Conservation (phyloP, 306 rosid genomes). For the Comarum palustre region DNA sequence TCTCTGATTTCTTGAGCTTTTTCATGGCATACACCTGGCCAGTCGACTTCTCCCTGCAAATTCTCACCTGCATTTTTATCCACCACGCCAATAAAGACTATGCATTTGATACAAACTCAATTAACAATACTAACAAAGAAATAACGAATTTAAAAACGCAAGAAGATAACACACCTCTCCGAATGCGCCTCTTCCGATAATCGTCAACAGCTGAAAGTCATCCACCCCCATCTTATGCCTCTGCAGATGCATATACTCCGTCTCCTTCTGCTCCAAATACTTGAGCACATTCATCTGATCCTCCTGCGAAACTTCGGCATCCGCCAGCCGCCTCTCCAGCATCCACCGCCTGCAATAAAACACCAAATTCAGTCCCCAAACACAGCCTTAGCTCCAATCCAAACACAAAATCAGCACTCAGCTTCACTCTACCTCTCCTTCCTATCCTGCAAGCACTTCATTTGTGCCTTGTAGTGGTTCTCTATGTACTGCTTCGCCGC, state of each 20-base stretch:
- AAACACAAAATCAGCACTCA: neutral
- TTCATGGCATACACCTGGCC: constrained; percentile 90
- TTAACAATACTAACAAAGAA: neutral
- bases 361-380: neutral
- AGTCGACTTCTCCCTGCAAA: constrained; percentile 73
- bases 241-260: constrained; percentile 82
- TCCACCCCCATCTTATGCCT: constrained; percentile 90
- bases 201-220: constrained; percentile 77
- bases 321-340: constrained; percentile 81
- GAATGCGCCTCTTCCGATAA: constrained; percentile 89
- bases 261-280: constrained; percentile 76
- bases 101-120: constrained; percentile 7
- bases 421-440: constrained; percentile 58
- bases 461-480: constrained; percentile 76
- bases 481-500: constrained; percentile 90
- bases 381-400: constrained; percentile 5
- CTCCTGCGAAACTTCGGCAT: constrained; percentile 82
- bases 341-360: constrained; percentile 55
- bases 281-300: constrained; percentile 70
- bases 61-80: constrained; percentile 61
- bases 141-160: neutral
- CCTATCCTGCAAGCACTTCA: constrained; percentile 79
- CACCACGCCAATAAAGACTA: constrained; percentile 1
- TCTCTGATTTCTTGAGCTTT: constrained; percentile 86
- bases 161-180: constrained; percentile 63